Evolutionary conservation across 495 filamentous ascomycete genomes (phyloP).

Genomic region (Parathielavia appendiculata): DNA sequence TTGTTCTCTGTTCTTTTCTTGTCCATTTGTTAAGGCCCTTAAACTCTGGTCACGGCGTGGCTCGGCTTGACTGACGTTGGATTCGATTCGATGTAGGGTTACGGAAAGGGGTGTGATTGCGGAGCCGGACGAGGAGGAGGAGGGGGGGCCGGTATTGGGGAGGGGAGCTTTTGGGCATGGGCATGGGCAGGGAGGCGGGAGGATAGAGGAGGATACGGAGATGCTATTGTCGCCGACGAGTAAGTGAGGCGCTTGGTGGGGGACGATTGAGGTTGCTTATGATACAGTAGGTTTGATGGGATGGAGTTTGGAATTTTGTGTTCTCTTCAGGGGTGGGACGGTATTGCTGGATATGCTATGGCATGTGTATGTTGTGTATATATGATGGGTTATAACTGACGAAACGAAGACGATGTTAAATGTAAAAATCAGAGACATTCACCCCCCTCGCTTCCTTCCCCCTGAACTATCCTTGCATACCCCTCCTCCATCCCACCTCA

Average conservation of each 20-base stretch:
- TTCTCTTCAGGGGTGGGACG: not conserved
- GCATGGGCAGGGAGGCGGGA: constrained; percentile 9
- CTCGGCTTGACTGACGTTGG: no score
- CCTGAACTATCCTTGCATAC: no score
- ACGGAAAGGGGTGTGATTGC: constrained; percentile 21
- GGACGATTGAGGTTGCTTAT: not conserved
- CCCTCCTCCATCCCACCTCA: no score
- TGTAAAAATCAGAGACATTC: not conserved
- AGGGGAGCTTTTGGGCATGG: constrained; percentile 14
- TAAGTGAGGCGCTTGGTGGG: not conserved
- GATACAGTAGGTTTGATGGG: not conserved
- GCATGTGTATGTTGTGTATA: not conserved
- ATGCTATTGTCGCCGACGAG: not conserved
- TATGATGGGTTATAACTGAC: not conserved
- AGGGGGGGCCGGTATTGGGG: constrained; percentile 17
- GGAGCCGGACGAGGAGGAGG: constrained; percentile 13
- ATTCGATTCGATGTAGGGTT: not conserved
- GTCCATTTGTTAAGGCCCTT: no score
- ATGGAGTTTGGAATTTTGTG: constrained; percentile 4
- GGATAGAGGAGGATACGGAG: constrained; percentile 11
- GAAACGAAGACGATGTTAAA: no score
- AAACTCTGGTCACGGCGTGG: no score
- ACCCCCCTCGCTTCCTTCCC: not conserved
- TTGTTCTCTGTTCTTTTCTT: no score
- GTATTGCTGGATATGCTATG: not conserved